Percentiles rank a stretch among this genome's conserved stretches.
Evolutionary conservation across 257 asterid species (phyloP).

Genomic region (Linderniella brevidens): DNA sequence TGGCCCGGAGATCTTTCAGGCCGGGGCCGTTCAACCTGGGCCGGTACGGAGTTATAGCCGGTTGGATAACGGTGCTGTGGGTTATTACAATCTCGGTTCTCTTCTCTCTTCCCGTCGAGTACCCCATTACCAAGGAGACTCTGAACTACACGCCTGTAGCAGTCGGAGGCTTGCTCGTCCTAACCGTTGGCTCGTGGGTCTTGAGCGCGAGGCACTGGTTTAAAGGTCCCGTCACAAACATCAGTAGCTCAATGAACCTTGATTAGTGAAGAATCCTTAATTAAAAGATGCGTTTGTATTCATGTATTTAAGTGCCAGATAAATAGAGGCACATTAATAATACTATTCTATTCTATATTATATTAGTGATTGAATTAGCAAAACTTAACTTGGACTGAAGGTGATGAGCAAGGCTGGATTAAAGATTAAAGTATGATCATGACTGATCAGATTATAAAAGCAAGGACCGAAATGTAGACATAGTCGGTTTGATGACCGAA

Average conservation of each 20-base stretch:
- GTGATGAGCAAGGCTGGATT: too few relatives aligned
- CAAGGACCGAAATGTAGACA: too few relatives aligned
- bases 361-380: too few relatives aligned
- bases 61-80: conserved; percentile 79
- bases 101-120: conserved; percentile 85
- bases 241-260: conserved; percentile 9
- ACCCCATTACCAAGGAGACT: conserved; percentile 57
- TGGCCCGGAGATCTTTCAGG: conserved; percentile 59
- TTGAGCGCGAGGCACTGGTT: conserved; percentile 85
- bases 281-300: too few relatives aligned
- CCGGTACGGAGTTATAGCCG: conserved; percentile 45
- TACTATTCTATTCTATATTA: too few relatives aligned
- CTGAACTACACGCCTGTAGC: conserved; percentile 96
- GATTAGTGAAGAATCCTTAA: too few relatives aligned
- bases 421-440: too few relatives aligned
- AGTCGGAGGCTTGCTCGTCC: conserved; percentile 62
- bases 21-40: conserved; percentile 91
- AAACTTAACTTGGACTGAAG: too few relatives aligned
- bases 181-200: conserved; percentile 52
- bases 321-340: too few relatives aligned
- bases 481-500: too few relatives aligned
- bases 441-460: too few relatives aligned
- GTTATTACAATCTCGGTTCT: conserved; percentile 70
- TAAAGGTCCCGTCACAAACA: conserved; percentile 74
- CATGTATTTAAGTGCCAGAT: too few relatives aligned